Conservation (phyloP, 2,329 filamentous ascomycete species). For the Pseudopyricularia cyperi region DNA sequence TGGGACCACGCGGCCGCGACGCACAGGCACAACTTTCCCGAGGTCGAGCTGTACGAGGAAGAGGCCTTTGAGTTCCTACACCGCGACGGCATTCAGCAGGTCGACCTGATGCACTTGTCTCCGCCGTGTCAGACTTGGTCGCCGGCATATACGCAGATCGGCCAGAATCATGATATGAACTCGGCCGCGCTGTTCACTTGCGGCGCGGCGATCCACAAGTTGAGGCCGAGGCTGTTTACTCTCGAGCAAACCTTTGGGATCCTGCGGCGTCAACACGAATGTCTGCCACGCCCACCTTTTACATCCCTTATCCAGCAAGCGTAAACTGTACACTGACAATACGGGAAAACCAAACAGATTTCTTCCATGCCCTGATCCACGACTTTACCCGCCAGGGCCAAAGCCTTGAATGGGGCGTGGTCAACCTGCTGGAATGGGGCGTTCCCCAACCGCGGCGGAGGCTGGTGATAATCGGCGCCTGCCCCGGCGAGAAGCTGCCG, state of each 20-base stretch:
- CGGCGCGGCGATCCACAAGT: constrained; percentile 38
- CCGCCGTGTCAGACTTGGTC: constrained; percentile 72
- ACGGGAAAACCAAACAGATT: too few species aligned
- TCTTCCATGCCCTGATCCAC: too few species aligned
- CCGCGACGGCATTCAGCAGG: constrained; percentile 14
- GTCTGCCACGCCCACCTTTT: too few species aligned
- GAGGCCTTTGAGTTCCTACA: constrained; percentile 36
- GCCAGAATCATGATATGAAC: constrained; percentile 53
- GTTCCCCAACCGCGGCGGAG: constrained; percentile 35
- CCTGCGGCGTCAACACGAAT: constrained; percentile 33
- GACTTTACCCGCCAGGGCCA: constrained; percentile 55
- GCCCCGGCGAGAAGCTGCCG: constrained; percentile 59
- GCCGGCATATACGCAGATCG: constrained; percentile 49
- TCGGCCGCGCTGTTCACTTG: constrained; percentile 44
- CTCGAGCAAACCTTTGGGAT: constrained; percentile 71
- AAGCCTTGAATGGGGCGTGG: constrained; percentile 51
- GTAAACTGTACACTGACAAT: too few species aligned
- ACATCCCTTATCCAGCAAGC: constrained; percentile 42
- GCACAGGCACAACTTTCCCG: constrained; percentile 44
- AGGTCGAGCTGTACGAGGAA: constrained; percentile 31
- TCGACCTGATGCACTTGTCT: constrained; percentile 62
- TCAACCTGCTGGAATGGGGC: constrained; percentile 12
- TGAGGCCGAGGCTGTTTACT: constrained; percentile 56
- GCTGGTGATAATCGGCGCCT: constrained; percentile 42
- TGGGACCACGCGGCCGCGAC: constrained; percentile 41